A percentile compares a stretch with the other conserved stretches of the same genome.
Conservation (phyloP, 495 filamentous ascomycete species). For the Cudoniella acicularis region DNA sequence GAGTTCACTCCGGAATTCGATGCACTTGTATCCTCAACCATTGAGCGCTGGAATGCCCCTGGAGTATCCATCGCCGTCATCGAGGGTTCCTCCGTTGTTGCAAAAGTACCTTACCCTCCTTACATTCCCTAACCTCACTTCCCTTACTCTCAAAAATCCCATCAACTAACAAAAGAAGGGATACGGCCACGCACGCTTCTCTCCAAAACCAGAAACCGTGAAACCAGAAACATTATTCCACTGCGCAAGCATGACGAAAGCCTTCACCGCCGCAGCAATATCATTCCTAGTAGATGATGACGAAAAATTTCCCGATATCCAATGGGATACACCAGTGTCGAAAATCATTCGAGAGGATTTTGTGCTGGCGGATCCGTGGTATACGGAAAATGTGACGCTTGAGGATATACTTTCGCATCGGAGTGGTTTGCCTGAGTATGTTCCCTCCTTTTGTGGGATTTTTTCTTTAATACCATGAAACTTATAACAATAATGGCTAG, state of each 20-base stretch:
- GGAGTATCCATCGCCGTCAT: constrained; percentile 47
- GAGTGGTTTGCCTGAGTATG: constrained; percentile 36
- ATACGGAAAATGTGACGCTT: constrained; percentile 44
- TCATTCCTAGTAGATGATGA: constrained; percentile 38
- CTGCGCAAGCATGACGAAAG: constrained; percentile 51
- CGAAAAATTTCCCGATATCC: constrained; percentile 28
- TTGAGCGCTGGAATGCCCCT: constrained; percentile 48
- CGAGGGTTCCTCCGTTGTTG: constrained; percentile 37
- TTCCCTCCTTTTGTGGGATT: background rate
- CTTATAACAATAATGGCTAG: no score
- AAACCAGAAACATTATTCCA: constrained; percentile 43
- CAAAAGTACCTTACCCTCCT: constrained; percentile 34
- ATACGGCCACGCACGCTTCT: constrained; percentile 43
- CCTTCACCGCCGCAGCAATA: constrained; percentile 48
- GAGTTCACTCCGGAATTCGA: constrained; percentile 30
- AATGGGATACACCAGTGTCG: constrained; percentile 47
- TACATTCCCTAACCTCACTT: background rate
- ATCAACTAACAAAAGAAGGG: constrained; percentile 32
- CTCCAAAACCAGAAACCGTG: constrained; percentile 32
- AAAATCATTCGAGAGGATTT: constrained; percentile 52
- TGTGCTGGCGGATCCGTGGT: constrained; percentile 40
- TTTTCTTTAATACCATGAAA: background rate
- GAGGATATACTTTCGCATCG: constrained; percentile 51
- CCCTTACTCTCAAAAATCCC: background rate
- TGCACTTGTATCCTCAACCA: constrained; percentile 29